Base-by-base conservation (phyloP, 192 early-diverging fungal species). In the Diversispora epigaea region DNA sequence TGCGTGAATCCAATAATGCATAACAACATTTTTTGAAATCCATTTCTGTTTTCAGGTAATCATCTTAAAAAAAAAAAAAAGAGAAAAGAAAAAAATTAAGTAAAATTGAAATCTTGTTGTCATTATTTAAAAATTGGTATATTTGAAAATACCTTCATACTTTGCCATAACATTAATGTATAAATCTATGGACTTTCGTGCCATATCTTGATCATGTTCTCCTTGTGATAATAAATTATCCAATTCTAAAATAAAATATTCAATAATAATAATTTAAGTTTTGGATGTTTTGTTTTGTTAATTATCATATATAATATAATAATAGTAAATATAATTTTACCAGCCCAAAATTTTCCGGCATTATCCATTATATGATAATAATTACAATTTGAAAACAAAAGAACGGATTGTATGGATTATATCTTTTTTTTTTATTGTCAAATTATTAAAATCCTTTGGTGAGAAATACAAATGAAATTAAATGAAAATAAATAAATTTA, bases 1-100 rank as follows among this genome's bases (percentile, higher is more conserved):
- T 58, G 22, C 79, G 72, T 15, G 87, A 85, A 68, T 86, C 85
- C 21, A 88, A 63, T 22, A 88, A 72, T n/a, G 83, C 81, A 65
- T 86, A 88, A 17, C 80, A 81, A 19, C 82, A 81, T 43, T 77
- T 49, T 3, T 76, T 80, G n/a, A 86, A 50, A 49, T 88, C 83
- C 43, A 64, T 67, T 9, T 73, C 74, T 3, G 68, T 69, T 46
- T 82, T 78, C 45, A 86, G 40, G 61, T 82, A 88, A 25, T 86
- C 82, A 40, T 85, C 87, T 88, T 22, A n/a, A 58, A 71, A 70
- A 57, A 50, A 11, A 44, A 50, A 54, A 55, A 62, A 41, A 50
- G 52, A 52, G 65, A 9, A 73, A 12, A 58, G 63, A 4, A 4
- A 39, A 56, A 67, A 15, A 6, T 25, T 47, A 32, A 32, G 17